Evolutionary conservation across 2,329 filamentous ascomycete species (phyloP).

Genomic region (Aspergillus sp.): DNA sequence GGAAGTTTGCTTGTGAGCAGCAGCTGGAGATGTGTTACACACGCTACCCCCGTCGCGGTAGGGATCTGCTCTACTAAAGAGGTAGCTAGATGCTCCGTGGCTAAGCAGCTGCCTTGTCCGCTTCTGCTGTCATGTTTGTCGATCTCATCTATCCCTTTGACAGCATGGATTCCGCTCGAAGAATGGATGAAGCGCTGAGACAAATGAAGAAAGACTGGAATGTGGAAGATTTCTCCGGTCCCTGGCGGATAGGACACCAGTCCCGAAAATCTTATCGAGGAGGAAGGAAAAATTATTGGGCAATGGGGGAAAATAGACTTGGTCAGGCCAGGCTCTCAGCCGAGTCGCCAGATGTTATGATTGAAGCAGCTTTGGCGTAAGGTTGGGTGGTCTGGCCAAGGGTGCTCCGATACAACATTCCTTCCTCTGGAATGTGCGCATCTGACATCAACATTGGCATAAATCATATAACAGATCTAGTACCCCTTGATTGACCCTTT

Average conservation of each 20-base stretch:
- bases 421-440: not conserved
- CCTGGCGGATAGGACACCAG: not conserved
- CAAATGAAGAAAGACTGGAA: not conserved
- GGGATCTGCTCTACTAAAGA: not conserved
- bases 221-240: not conserved
- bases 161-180: not conserved
- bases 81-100: no score
- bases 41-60: not conserved
- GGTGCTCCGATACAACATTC: conserved; percentile 4
- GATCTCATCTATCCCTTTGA: not conserved
- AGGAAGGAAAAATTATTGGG: not conserved
- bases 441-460: conserved; percentile 1
- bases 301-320: not conserved
- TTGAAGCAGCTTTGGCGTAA: not conserved
- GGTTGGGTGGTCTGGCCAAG: not conserved
- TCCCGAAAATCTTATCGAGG: not conserved
- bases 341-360: not conserved
- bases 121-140: not conserved
- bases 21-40: not conserved
- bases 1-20: not conserved
- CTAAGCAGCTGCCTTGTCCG: not conserved
- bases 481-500: not conserved
- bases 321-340: not conserved
- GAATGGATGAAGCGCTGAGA: not conserved
- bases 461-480: not conserved